Percentiles rank a stretch among this genome's conserved stretches.
Conservation (phyloP, 1,284 basidiomycete genomes). For the Cerioporus squamosus region DNA sequence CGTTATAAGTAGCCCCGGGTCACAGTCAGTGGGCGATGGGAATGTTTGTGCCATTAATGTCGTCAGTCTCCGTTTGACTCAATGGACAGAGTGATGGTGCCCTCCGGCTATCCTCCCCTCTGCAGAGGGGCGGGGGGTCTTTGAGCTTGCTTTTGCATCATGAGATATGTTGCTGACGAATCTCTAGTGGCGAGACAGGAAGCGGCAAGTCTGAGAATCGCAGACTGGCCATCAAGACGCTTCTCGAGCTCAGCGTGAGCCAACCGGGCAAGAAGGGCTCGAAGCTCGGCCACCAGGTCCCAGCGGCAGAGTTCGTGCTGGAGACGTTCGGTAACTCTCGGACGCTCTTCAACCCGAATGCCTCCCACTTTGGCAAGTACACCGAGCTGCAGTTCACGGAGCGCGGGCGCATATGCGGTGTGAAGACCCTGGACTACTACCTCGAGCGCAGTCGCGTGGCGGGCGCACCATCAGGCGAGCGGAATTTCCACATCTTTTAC, state of each 20-base stretch:
- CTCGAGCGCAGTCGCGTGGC: conserved; percentile 89
- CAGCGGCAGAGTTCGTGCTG: conserved; percentile 93
- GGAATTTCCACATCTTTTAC: conserved; percentile 98
- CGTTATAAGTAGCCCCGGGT: no score
- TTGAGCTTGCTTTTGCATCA: no score
- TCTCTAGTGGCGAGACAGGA: conserved; percentile 85
- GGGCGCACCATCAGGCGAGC: conserved; percentile 81
- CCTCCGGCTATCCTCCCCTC: no score
- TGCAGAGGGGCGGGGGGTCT: no score
- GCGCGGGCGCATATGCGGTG: conserved; percentile 84
- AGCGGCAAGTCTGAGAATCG: conserved; percentile 94
- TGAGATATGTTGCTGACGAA: background rate
- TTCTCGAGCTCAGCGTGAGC: conserved; percentile 88
- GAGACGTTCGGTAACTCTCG: conserved; percentile 92
- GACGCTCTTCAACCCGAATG: conserved; percentile 90
- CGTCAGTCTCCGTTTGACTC: no score
- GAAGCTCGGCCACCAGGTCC: conserved; percentile 85
- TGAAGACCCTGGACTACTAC: conserved; percentile 98
- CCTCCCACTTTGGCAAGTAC: conserved; percentile 92
- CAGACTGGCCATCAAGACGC: conserved; percentile 87
- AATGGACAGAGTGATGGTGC: no score
- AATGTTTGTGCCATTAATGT: no score
- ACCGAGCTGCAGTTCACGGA: conserved; percentile 95
- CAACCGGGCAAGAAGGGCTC: conserved; percentile 93
- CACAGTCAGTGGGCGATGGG: no score